Evolutionary conservation across 306 rosid species (phyloP), one percentile per base, ranked within the genome.

Genomic region (Herpetospermum pedunculosum): DNA sequence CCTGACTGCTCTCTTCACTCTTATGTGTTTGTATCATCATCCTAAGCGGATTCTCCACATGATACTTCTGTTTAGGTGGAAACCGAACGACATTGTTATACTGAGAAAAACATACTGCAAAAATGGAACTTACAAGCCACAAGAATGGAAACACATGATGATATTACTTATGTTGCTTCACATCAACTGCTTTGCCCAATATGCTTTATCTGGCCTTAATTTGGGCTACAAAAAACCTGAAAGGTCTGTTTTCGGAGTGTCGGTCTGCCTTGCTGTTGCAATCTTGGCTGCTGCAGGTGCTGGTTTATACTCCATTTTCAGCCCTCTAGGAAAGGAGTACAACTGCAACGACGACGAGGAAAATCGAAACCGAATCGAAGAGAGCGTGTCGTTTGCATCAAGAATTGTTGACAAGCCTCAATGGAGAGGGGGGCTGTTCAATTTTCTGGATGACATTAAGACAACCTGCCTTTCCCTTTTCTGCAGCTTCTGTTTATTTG

Each of bases 1-100:
- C 76, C 82, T 88, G 43, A 88, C 85, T 77, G 93, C 90, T 62
- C 86, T 86, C 41, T 88, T 84, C 49, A 88, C 90, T 72, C 90
- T 88, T 79, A 86, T 86, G 86, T 81, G 85, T 75, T 82, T 84
- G 18, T 86, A 83, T 76, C 89, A 84, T 25, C 93, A 88, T 62
- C 90, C 85, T 3, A 86, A 72, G 82, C 63, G 85, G 79, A 60
- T 86, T 76, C 77, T 86, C 80, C 86, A 81, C 71, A 70, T 84
- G 55, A 80, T 84, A 50, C 86, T 86, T 74, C 78, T 86, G 15
- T 79, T 81, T 23, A 82, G 90, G 76, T 86, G 90, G 93, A 80
- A 83, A 50, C 80, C 75, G 23, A 67, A 84, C 32, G 90, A 84
- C 67, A 59, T 86, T 34, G 35, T 52, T 34, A 62, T 48, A 14